A percentile compares a stretch with the other conserved stretches of the same genome.
Evolutionary conservation across 768 basidiomycete genomes (phyloP).

Genomic region (Hygrocybe coccinea): DNA sequence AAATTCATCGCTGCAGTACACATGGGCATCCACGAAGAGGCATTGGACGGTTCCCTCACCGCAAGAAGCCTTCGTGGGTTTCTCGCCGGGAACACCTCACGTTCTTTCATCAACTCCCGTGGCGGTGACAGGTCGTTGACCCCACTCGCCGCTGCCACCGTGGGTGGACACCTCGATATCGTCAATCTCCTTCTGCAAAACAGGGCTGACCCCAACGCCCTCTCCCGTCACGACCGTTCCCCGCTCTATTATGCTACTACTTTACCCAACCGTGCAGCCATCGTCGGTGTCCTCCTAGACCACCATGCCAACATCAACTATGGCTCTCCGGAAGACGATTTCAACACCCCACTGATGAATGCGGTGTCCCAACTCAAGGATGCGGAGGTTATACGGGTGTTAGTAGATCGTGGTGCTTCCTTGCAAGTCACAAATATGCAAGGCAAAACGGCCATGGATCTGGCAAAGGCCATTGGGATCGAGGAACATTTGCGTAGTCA

Average conservation of each 20-base stretch:
- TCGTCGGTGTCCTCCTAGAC: constrained; percentile 21
- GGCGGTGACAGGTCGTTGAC: constrained; percentile 19
- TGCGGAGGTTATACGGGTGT: constrained; percentile 3
- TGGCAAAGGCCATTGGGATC: too few relatives aligned
- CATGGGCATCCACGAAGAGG: too few relatives aligned
- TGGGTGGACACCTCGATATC: constrained; percentile 19
- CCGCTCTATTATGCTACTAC: constrained; percentile 19
- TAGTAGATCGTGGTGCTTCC: constrained; percentile 12
- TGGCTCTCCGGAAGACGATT: constrained; percentile 10
- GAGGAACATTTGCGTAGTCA: too few relatives aligned
- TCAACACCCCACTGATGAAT: background rate
- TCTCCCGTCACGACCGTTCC: constrained; percentile 17
- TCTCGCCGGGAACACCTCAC: too few relatives aligned
- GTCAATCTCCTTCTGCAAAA: constrained; percentile 18
- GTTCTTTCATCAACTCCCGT: constrained; percentile 12
- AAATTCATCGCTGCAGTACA: too few relatives aligned
- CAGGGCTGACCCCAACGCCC: constrained; percentile 20
- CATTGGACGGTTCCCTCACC: too few relatives aligned
- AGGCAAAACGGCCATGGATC: too few relatives aligned
- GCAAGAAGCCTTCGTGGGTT: too few relatives aligned
- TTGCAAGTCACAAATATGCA: too few relatives aligned
- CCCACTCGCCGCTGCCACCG: constrained; percentile 22
- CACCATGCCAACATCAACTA: constrained; percentile 17
- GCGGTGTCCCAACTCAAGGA: background rate
- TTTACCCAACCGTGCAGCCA: constrained; percentile 12